phyloP scores from a whole-genome alignment of 768 basidiomycete species.

The Kwoniella dejecticola region DNA sequence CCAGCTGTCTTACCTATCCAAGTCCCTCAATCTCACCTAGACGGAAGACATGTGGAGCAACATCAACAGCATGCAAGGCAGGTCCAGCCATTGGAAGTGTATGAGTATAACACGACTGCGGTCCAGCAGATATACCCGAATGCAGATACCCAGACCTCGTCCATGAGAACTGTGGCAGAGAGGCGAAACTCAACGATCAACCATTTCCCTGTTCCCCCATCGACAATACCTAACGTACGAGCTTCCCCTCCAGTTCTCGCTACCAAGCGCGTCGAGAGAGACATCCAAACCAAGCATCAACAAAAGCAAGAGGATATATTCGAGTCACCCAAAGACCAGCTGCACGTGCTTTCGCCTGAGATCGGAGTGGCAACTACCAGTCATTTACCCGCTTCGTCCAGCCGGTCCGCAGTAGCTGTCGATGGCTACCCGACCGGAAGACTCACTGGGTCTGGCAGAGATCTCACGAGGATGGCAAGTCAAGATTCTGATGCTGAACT shows the following conservation, averaged over 20 bases:
- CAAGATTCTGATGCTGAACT: background rate
- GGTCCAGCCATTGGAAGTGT: too few species aligned
- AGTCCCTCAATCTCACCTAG: too few species aligned
- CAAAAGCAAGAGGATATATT: background rate
- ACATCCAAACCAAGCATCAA: background rate
- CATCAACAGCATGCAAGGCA: too few species aligned
- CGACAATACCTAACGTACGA: slow-evolving; percentile 3
- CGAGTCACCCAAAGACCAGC: background rate
- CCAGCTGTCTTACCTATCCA: too few species aligned
- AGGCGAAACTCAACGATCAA: slow-evolving; percentile 15
- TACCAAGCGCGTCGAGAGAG: too few species aligned
- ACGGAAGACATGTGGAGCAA: background rate
- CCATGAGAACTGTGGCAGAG: too few species aligned
- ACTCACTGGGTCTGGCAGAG: background rate
- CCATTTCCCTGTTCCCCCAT: slow-evolving; percentile 12
- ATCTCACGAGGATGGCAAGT: background rate
- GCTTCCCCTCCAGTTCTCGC: slow-evolving; percentile 1
- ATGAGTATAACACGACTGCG: too few species aligned
- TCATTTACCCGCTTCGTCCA: slow-evolving; percentile 11
- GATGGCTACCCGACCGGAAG: slow-evolving; percentile 14
- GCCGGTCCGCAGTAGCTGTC: slow-evolving; percentile 14
- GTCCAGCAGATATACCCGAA: too few species aligned
- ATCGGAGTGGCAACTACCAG: slow-evolving; percentile 26
- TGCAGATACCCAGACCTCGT: too few species aligned
- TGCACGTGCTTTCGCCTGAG: background rate